phyloP scores from a whole-genome alignment of 202 grass and related monocot species.

The Zoysia matrella region DNA sequence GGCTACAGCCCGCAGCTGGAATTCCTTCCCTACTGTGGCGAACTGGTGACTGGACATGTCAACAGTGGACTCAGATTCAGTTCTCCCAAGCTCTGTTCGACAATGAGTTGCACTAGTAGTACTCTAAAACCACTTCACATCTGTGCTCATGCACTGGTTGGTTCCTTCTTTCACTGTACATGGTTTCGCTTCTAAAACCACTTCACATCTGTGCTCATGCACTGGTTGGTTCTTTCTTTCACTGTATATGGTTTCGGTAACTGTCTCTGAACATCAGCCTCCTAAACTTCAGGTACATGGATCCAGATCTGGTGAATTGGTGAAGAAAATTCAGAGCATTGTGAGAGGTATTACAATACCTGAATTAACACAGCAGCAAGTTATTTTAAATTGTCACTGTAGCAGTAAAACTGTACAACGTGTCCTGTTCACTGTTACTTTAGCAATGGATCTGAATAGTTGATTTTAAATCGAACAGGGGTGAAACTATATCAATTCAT shows the following conservation, averaged over 20 bases:
- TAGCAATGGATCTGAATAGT: no score
- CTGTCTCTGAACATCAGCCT: neutral
- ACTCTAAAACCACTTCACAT: neutral
- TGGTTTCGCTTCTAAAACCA: no score
- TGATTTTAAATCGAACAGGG: no score
- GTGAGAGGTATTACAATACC: no score
- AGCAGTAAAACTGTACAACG: no score
- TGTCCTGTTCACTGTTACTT: no score
- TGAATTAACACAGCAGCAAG: no score
- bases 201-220: no score
- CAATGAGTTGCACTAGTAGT: neutral
- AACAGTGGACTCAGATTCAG: neutral
- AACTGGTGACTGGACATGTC: neutral
- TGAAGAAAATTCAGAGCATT: no score
- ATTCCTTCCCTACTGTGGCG: neutral
- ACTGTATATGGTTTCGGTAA: neutral
- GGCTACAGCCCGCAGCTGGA: neutral
- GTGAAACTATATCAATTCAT: no score
- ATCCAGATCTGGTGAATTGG: neutral
- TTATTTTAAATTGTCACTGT: no score
- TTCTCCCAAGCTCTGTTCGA: neutral
- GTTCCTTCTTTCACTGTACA: neutral
- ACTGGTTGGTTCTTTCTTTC: neutral
- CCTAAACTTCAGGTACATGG: neutral
- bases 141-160: neutral